Conservation (phyloP, 352 stramenopile genomes). For the Pythium pyrilobum region DNA sequence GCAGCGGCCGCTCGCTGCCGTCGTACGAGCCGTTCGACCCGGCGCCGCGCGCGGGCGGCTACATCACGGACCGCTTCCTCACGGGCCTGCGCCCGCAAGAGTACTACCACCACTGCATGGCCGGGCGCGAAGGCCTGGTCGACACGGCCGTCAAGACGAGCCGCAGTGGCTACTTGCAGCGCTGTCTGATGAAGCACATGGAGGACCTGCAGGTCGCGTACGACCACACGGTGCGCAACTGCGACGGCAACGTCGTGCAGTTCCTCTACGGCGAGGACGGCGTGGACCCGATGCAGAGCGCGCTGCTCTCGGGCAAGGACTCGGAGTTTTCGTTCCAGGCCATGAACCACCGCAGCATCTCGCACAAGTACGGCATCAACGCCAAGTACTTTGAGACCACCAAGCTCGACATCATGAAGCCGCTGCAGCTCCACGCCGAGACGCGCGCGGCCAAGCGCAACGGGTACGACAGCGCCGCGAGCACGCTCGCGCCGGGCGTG, state of each 20-base stretch:
- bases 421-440: constrained; percentile 69
- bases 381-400: constrained; percentile 86
- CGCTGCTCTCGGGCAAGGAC: constrained; percentile 93
- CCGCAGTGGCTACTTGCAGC: constrained; percentile 98
- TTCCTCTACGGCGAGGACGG: constrained; percentile 99
- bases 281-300: constrained; percentile 94
- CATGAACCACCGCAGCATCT: constrained; percentile 94
- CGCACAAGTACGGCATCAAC: constrained; percentile 90
- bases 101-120: constrained; percentile 99
- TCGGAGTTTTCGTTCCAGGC: constrained; percentile 93
- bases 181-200: constrained; percentile 98
- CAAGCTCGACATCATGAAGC: constrained; percentile 88
- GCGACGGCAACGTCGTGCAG: constrained; percentile 96
- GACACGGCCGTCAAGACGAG: constrained; percentile 99
- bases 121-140: constrained; percentile 97
- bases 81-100: constrained; percentile 96
- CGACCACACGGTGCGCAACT: constrained; percentile 98
- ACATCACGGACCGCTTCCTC: constrained; percentile 99
- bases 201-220: constrained; percentile 98
- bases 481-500: constrained; percentile 45
- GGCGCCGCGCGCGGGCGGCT: constrained; percentile 96
- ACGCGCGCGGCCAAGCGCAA: constrained; percentile 47
- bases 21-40: constrained; percentile 98
- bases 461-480: constrained; percentile 29
- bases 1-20: constrained; percentile 96